These are phyloP conservation scores for Xylona heveae DNA, from an alignment of 495 filamentous ascomycete species.

Conservation along the genomic window DNA sequence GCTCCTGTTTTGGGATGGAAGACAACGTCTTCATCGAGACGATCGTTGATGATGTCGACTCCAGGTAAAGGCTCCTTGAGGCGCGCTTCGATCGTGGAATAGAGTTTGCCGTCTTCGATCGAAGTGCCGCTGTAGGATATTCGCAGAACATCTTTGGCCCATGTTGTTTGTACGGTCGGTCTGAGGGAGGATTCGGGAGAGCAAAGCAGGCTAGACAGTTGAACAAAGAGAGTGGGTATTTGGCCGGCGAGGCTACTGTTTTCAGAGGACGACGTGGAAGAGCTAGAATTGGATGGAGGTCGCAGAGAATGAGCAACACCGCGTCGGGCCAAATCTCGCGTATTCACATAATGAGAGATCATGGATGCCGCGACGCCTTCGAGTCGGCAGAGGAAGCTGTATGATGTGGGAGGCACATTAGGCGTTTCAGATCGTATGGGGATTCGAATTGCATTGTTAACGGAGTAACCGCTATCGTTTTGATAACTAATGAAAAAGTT, in stretches of 20 bases:
- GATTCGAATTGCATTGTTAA: constrained; percentile 5
- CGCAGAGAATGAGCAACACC: constrained; percentile 17
- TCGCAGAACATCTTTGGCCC: constrained; percentile 32
- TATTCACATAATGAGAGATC: constrained; percentile 17
- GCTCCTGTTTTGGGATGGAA: constrained; percentile 32
- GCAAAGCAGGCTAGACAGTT: constrained; percentile 14
- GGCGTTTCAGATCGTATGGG: constrained; percentile 5
- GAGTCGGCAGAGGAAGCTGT: constrained; percentile 13
- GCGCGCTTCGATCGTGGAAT: constrained; percentile 19
- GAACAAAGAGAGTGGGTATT: constrained; percentile 4
- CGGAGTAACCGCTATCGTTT: no score
- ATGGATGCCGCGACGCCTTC: constrained; percentile 17
- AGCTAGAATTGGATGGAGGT: constrained; percentile 6
- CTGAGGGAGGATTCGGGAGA: constrained; percentile 3
- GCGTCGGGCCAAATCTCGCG: constrained; percentile 9
- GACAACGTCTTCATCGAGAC: constrained; percentile 33
- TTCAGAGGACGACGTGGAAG: no score
- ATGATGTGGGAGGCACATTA: constrained; percentile 9
- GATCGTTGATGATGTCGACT: constrained; percentile 25
- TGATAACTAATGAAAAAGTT: no score
- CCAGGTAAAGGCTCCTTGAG: constrained; percentile 16
- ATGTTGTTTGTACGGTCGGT: constrained; percentile 11
- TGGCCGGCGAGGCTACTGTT: background rate
- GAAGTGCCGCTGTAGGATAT: constrained; percentile 26
- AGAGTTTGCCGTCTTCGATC: constrained; percentile 5